These are phyloP conservation scores for Mercurialis annua DNA, from an alignment of 345 rosid genomes.

Conservation along the genomic window DNA sequence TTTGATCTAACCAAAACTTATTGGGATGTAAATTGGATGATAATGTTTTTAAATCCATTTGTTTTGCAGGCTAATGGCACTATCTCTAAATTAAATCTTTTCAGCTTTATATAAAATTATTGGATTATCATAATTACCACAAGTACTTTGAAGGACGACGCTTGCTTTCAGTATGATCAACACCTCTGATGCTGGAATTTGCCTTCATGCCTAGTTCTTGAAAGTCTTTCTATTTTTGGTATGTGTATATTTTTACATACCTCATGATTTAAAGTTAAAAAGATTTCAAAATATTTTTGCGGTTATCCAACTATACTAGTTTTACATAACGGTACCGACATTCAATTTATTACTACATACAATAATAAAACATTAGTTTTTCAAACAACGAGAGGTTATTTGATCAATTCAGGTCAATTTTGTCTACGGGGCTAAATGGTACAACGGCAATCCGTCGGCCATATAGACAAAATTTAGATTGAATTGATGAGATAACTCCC, in stretches of 20 bases:
- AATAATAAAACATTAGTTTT: too few relatives aligned
- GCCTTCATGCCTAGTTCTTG: slow-evolving; percentile 1
- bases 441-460: too few relatives aligned
- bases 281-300: too few relatives aligned
- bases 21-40: too few relatives aligned
- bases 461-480: too few relatives aligned
- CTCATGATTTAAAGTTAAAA: not conserved
- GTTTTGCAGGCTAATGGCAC: not conserved
- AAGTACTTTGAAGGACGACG: not conserved
- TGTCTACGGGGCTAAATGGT: too few relatives aligned
- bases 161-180: slow-evolving; percentile 1
- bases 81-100: not conserved
- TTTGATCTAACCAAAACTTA: not conserved
- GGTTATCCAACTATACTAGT: too few relatives aligned
- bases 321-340: too few relatives aligned
- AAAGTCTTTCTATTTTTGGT: slow-evolving; percentile 4
- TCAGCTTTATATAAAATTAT: not conserved
- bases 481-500: too few relatives aligned
- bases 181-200: not conserved
- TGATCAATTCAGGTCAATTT: too few relatives aligned
- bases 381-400: too few relatives aligned
- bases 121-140: not conserved
- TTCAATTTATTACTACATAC: too few relatives aligned
- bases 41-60: not conserved
- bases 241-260: not conserved